phyloP scores from a whole-genome alignment of 306 rosid genomes.

The Glycine tomentella region DNA sequence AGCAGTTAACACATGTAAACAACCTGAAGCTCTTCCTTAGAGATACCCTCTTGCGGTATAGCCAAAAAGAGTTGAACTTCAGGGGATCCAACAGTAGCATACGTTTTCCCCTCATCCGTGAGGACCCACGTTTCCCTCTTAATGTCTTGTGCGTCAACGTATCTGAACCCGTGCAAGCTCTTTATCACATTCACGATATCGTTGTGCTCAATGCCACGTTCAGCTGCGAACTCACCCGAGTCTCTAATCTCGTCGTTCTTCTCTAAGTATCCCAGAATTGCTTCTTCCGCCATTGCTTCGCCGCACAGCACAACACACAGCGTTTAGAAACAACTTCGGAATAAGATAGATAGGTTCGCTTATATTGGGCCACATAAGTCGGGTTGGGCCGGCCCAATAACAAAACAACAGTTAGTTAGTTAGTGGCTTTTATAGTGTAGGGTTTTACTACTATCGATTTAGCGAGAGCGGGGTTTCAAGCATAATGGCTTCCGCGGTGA shows the following conservation, averaged over 20 bases:
- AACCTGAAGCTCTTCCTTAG: constrained; percentile 83
- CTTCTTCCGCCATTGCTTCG: constrained; percentile 70
- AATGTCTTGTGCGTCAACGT: constrained; percentile 85
- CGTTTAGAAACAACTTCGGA: no score
- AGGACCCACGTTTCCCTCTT: constrained; percentile 78
- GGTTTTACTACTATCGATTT: background rate
- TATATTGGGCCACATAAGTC: background rate
- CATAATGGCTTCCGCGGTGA: constrained; percentile 65
- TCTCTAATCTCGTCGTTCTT: constrained; percentile 62
- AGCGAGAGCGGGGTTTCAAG: background rate
- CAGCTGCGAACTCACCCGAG: constrained; percentile 75
- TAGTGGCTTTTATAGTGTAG: background rate
- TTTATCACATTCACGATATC: constrained; percentile 78
- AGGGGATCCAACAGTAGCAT: constrained; percentile 77
- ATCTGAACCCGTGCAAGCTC: constrained; percentile 83
- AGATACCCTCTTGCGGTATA: constrained; percentile 83
- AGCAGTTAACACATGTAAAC: background rate
- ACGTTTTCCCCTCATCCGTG: constrained; percentile 76
- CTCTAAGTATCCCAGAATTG: constrained; percentile 68
- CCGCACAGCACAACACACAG: no score
- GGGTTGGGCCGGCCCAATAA: constrained; percentile 34
- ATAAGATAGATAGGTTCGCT: background rate
- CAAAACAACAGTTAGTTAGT: background rate
- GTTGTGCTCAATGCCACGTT: constrained; percentile 64
- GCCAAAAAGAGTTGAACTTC: constrained; percentile 76